A percentile compares a stretch with the other conserved stretches of the same genome.
These are phyloP conservation scores for Microcera coccophila DNA, from an alignment of 2,329 filamentous ascomycete species.

Conservation along the genomic window DNA sequence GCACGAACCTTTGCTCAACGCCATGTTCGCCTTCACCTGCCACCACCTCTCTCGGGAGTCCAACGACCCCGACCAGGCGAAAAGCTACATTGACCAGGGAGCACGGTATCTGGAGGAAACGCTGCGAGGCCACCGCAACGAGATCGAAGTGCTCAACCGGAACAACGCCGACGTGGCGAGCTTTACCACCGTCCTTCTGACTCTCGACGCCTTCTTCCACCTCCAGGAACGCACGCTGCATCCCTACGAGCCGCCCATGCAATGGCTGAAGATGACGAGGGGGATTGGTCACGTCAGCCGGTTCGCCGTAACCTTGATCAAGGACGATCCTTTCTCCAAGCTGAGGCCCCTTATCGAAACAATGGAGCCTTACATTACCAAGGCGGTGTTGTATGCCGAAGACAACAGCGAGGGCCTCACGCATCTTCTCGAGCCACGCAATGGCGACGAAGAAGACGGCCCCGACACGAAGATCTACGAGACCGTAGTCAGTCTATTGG, in stretches of 20 bases:
- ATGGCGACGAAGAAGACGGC: constrained; percentile 6
- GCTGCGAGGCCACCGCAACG: constrained; percentile 14
- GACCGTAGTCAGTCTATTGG: constrained; percentile 13
- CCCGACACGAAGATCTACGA: constrained; percentile 16
- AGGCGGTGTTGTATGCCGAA: constrained; percentile 16
- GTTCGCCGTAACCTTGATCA: constrained; percentile 9
- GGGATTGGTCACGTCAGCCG: constrained; percentile 19
- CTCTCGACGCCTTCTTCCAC: constrained; percentile 19
- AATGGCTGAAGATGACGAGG: constrained; percentile 24
- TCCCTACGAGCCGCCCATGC: constrained; percentile 21
- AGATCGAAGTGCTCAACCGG: constrained; percentile 10
- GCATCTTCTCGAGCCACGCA: constrained; percentile 4
- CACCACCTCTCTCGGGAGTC: constrained; percentile 13
- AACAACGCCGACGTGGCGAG: constrained; percentile 18
- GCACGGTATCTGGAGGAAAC: constrained; percentile 21
- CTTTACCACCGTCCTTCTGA: constrained; percentile 21
- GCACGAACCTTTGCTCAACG: constrained; percentile 21
- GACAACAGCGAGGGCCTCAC: too few species aligned
- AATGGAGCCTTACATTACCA: constrained; percentile 5
- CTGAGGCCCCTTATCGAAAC: constrained; percentile 14
- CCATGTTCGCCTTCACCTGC: constrained; percentile 20
- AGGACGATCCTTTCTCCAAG: constrained; percentile 8
- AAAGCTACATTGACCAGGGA: constrained; percentile 10
- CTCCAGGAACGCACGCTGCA: constrained; percentile 15
- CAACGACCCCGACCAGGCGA: background rate